Base-by-base conservation (phyloP, 2,329 filamentous ascomycete genomes). In the Exserohilum turcica region DNA sequence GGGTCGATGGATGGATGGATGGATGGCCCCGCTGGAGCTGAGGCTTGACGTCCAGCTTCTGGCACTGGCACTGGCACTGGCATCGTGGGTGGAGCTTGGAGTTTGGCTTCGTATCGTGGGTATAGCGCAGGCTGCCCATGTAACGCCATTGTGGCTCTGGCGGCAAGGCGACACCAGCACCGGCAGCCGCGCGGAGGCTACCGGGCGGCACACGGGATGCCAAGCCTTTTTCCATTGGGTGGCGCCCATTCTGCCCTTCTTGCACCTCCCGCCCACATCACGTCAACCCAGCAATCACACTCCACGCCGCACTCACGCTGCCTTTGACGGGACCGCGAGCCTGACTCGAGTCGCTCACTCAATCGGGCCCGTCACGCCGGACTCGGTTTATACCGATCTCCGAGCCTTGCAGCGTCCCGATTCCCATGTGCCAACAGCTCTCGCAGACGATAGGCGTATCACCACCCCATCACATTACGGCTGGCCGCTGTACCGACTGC, bases 11-110 rank as follows among this genome's bases (percentile, higher is more conserved):
- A 43, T 39, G 19, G n/a, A n/a, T 29, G 36, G 16, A 36, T 31
- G n/a, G n/a, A n/a, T 47, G 37, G 48, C 42, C 40, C 56, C 48
- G 40, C 55, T 38, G 42, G 35, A 16, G 50, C 10, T 16, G 43
- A 40, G 38, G 44, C 39, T 43, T 32, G 44, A 27, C 27, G 12
- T 46, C 31, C 28, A 44, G 31, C n/a, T n/a, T n/a, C n/a, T n/a
- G n/a, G n/a, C n/a, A n/a, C n/a, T n/a, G n/a, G n/a, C n/a, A n/a
- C n/a, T n/a, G n/a, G n/a, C n/a, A n/a, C n/a, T n/a, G n/a, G n/a
- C 33, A 31, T 48, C 9, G 33, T 39, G 29, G 42, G 35, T 36
- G 52, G 36, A 37, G 44, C 40, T 43, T 16, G 32, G 47, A 32
- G 29, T 40, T 33, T 39, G 16, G 15, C 38, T 32, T 15, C 21